Evolutionary conservation across 2,329 filamentous ascomycete species (phyloP), one percentile per base, ranked within the genome.

Genomic region (Diplocarpon rosae): DNA sequence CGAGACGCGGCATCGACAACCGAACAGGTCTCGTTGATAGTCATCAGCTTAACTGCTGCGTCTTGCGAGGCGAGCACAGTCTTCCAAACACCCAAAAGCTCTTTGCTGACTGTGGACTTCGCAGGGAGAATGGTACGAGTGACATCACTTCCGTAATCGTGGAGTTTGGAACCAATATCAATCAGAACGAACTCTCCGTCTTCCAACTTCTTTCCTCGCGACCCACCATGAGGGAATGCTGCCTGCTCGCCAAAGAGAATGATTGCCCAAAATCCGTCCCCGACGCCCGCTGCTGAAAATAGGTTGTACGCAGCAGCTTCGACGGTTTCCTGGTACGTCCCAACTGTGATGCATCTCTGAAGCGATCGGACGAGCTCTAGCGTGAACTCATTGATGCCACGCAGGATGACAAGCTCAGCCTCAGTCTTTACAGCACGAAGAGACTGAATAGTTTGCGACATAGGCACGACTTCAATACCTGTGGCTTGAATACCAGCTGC

Each of bases 121-220:
- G 35, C 6, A 1, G 56, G 53, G 13, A 58, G 35, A 59, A 81
- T 80, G 24, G 73, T 78, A 9, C 77, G 69, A 49, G 73, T 77
- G 7, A 80, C 76, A 53, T 81, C 75, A 4, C 74, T 78, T 2
- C 71, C 75, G 57, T 80, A 80, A 1, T 75, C 74, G 31, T 73
- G 65, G 16, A 78, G 69, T 53, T 78, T 75, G 0, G 45, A 58
- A 33, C 67, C 76, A 5, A 80, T 75, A 48, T 81, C 76, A 33
- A 81, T 78, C 10, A 80, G 64, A 0, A 80, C 62, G 62, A 80
- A 75, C 31, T 68, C 75, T 27, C 74, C 71, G 16, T 68, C 52
- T 1, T 66, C 68, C 7, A 78, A 60, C 37, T 66, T 65, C 52
- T 73, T 72, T 1, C 71, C 63, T 20, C 55, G 59, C 2, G 60